A percentile compares a stretch with the other conserved stretches of the same genome.
phyloP scores from a whole-genome alignment of 2,329 filamentous ascomycete species.

The Verticillium isaacii region DNA sequence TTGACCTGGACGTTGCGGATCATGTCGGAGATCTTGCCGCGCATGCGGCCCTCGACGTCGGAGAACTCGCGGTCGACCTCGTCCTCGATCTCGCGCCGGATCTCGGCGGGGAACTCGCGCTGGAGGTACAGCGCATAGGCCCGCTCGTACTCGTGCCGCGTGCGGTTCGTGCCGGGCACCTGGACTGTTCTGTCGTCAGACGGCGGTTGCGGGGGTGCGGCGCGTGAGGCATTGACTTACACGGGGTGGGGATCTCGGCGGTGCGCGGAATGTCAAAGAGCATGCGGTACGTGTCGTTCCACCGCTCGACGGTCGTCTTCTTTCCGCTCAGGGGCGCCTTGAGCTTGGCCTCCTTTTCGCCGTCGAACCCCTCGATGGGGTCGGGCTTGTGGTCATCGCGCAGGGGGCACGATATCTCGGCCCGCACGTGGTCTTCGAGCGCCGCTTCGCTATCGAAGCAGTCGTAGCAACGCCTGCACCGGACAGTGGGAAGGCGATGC shows the following conservation, averaged over 20 bases:
- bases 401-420: constrained; percentile 16
- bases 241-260: constrained; percentile 5
- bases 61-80: constrained; percentile 19
- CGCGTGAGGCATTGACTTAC: constrained; percentile 1
- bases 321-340: constrained; percentile 24
- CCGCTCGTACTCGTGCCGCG: neutral
- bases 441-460: constrained; percentile 26
- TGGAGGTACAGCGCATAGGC: constrained; percentile 21
- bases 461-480: constrained; percentile 29
- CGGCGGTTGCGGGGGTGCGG: too few relatives aligned
- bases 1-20: constrained; percentile 14
- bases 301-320: constrained; percentile 28
- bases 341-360: constrained; percentile 26
- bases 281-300: constrained; percentile 29
- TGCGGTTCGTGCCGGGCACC: too few relatives aligned
- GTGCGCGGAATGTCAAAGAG: constrained; percentile 23
- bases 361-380: constrained; percentile 26
- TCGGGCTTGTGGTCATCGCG: constrained; percentile 16
- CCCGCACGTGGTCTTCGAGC: constrained; percentile 25
- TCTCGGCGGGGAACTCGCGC: constrained; percentile 22
- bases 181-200: too few relatives aligned
- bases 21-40: constrained; percentile 17
- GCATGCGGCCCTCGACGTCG: constrained; percentile 18
- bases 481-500: constrained; percentile 24
- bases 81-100: constrained; percentile 24